Base-by-base conservation (phyloP, 352 stramenopile genomes). In the Phytophthora multivora region DNA sequence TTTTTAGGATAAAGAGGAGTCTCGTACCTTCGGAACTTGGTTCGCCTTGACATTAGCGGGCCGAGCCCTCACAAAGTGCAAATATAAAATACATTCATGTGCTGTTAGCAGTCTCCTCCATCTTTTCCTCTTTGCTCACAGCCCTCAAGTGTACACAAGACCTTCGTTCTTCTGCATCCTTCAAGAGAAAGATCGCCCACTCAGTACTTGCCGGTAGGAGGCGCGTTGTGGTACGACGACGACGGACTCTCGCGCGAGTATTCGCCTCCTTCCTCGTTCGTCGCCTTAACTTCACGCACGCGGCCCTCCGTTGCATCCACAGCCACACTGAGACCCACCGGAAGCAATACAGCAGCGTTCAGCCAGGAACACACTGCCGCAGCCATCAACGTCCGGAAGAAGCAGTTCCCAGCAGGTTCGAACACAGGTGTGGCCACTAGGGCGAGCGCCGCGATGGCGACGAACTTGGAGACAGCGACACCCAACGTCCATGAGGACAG, bases 301-400 rank as follows among this genome's bases (percentile, higher is more conserved):
- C 65, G 70, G n/a, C 56, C 67, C 67, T 82, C 63, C 10, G 47
- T 66, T 2, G 74, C 51, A 65, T 87, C 75, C 23, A 77, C 72
- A 46, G 54, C 43, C 46, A 87, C 59, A 48, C 77, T 87, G 25
- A 87, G 59, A 7, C 47, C 55, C 21, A 87, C 77, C 18, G 77
- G 77, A 2, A 87, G 53, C 39, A 80, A 46, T 45, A 77, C 52
- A 19, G 55, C 59, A 48, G 56, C 60, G 30, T 80, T 77, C 26
- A 80, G 16, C 38, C 78, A 72, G 5, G 69, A 61, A 40, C 62
- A 72, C 41, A 78, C 45, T 2, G 74, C 69, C 23, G 69, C 73
- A 36, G 65, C 58, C 50, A 85, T 61, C 48, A 84, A 51, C 42
- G 73, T 79, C 23, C 64, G 63, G 40, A 83, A 87, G 51, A 82